Percentiles rank a stretch among this genome's conserved stretches.
Evolutionary conservation across 179 eudicot species (phyloP).

Genomic region (Beta macrorhiza): DNA sequence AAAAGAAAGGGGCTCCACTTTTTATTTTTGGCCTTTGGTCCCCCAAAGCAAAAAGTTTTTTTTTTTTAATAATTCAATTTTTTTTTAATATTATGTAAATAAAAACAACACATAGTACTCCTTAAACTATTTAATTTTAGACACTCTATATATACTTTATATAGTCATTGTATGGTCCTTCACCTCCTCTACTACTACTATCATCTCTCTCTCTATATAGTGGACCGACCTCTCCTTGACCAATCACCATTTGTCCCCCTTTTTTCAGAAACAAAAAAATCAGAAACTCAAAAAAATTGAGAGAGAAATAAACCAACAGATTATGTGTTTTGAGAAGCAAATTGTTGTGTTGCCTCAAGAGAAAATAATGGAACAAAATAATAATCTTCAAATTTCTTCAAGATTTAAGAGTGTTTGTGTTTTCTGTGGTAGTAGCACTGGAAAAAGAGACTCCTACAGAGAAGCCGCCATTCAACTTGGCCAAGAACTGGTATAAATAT

Average conservation of each 20-base stretch:
- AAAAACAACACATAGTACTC: neutral
- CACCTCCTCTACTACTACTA: neutral
- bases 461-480: conserved; percentile 65
- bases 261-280: neutral
- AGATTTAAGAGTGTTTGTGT: conserved; percentile 67
- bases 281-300: neutral
- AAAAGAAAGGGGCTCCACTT: conserved; percentile 8
- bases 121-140: neutral
- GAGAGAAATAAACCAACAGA: neutral
- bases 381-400: conserved; percentile 17
- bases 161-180: conserved; percentile 22
- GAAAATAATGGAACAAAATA: conserved; percentile 3
- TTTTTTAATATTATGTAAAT: neutral
- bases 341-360: conserved; percentile 9
- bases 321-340: conserved; percentile 32
- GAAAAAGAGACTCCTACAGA: conserved; percentile 46
- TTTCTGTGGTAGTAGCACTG: conserved; percentile 71
- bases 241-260: conserved; percentile 28
- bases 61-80: neutral
- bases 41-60: neutral
- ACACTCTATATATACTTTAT: neutral
- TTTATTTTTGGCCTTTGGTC: conserved; percentile 4
- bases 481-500: conserved; percentile 48
- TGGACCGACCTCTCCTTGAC: conserved; percentile 29
- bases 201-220: conserved; percentile 16